These are phyloP conservation scores for Lithohypha guttulata DNA, from an alignment of 2,329 filamentous ascomycete species.

Conservation along the genomic window DNA sequence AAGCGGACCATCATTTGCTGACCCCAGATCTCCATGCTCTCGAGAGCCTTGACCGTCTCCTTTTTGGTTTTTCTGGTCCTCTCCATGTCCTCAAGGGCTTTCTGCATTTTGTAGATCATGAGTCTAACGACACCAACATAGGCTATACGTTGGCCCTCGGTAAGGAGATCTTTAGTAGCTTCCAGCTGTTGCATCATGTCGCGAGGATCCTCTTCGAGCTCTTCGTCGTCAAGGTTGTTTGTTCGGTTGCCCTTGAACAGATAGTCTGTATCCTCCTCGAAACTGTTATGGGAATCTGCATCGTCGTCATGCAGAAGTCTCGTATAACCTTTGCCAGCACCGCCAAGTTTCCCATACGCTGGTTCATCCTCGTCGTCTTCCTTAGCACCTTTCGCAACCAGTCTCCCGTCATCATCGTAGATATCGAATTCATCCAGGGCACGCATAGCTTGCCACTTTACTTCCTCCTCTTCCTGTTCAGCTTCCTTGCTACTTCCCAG, in stretches of 20 bases:
- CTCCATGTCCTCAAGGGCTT: conserved; percentile 53
- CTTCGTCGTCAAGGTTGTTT: conserved; percentile 37
- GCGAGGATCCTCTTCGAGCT: conserved; percentile 67
- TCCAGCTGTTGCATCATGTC: conserved; percentile 86
- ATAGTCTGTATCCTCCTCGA: conserved; percentile 96
- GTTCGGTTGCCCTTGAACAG: conserved; percentile 65
- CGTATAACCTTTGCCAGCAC: conserved; percentile 87
- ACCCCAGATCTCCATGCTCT: conserved; percentile 86
- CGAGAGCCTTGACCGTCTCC: conserved; percentile 55
- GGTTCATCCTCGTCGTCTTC: conserved; percentile 53
- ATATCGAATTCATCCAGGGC: conserved; percentile 86
- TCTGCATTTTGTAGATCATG: conserved; percentile 66
- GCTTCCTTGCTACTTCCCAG: conserved; percentile 47
- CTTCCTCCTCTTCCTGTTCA: conserved; percentile 44
- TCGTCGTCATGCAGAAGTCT: conserved; percentile 92
- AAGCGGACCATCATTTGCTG: conserved; percentile 97
- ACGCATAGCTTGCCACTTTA: conserved; percentile 86
- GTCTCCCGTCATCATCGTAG: conserved; percentile 83
- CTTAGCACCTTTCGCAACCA: conserved; percentile 70
- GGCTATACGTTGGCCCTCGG: conserved; percentile 88
- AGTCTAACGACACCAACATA: conserved; percentile 86
- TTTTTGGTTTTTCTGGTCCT: conserved; percentile 60
- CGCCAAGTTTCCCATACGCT: conserved; percentile 57
- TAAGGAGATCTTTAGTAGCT: conserved; percentile 88
- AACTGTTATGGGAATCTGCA: conserved; percentile 80